Percentiles rank a stretch among this genome's conserved stretches.
These are phyloP conservation scores for Echites panduratus DNA, from an alignment of 257 asterid species.

Conservation along the genomic window DNA sequence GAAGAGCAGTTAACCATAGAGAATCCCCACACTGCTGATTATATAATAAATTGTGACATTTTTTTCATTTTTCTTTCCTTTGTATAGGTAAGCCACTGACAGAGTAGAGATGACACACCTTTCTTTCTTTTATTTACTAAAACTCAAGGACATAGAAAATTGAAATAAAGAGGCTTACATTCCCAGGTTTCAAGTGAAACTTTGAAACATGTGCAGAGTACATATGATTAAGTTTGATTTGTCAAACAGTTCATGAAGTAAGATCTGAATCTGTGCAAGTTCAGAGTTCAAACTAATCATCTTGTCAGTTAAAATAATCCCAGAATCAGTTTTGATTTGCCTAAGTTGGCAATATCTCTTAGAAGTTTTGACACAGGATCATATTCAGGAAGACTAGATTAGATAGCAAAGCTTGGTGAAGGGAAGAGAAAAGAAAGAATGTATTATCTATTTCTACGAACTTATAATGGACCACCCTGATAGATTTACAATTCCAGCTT, in stretches of 20 bases:
- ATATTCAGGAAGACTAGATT: background rate
- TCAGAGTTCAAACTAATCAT: background rate
- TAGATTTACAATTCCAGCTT: background rate
- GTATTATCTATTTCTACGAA: background rate
- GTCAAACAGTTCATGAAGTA: background rate
- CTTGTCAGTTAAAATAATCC: background rate
- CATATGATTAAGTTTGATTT: background rate
- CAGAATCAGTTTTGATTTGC: background rate
- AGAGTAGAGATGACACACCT: background rate
- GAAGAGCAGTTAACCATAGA: background rate
- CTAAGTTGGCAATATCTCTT: background rate
- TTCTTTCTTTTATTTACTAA: background rate
- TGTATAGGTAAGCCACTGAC: background rate
- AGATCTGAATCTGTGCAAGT: background rate
- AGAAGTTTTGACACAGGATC: background rate
- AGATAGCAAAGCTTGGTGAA: background rate
- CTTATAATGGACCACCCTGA: background rate
- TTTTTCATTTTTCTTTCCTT: background rate
- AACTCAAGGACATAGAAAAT: background rate
- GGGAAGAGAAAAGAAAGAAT: too few species aligned
- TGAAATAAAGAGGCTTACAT: background rate
- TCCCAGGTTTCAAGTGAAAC: background rate
- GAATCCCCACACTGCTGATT: background rate
- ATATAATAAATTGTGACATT: background rate
- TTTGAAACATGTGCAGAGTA: background rate